Base-by-base conservation (phyloP, 768 basidiomycete genomes). In the Panus rudis region DNA sequence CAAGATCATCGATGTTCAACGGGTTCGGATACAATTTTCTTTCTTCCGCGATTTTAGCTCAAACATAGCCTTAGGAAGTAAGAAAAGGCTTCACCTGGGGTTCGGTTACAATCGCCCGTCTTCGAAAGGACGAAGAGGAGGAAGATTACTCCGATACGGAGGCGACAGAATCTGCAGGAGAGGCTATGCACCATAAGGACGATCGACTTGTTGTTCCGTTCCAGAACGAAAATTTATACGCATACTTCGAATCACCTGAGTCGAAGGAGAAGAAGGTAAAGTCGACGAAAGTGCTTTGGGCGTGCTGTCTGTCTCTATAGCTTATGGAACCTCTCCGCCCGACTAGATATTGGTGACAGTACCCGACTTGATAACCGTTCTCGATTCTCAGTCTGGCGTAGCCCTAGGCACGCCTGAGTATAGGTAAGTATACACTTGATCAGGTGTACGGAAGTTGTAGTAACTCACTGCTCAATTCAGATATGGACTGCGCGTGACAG, bases 331-430 rank as follows among this genome's bases (percentile, higher is more conserved):
- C n/a, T n/a, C n/a, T n/a, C n/a, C n/a, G n/a, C n/a, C 41, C 30
- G 51, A 46, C 20, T 30, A 75, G 70, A 62, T 78, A 28, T 60
- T 75, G 1, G 75, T 71, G 24, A 68, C 70, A 25, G 81, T 84
- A 10, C 82, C 81, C 3, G 81, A 84, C 56, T 65, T 84, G 20
- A 79, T 84, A 42, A 65, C 73, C 0, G 73, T 83, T 10, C 59
- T 83, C 10, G 81, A 84, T 49, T 72, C 76, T 17, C 78, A 79
- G 49, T 77, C 64, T 44, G 81, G 81, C 0, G 64, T 70, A 3
- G 74, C 78, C 23, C 62, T 84, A 6, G 80, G 81, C 12, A 80
- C 79, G 1, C 81, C 71, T 19, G 73, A 82, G 39, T 79, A 80
- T 55, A 34, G 57, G 42, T 54, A 63, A 63, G 40, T 33, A 28